Evolutionary conservation across 306 rosid genomes (phyloP), one percentile per base, ranked within the genome.

Genomic region (Biancaea sappan): DNA sequence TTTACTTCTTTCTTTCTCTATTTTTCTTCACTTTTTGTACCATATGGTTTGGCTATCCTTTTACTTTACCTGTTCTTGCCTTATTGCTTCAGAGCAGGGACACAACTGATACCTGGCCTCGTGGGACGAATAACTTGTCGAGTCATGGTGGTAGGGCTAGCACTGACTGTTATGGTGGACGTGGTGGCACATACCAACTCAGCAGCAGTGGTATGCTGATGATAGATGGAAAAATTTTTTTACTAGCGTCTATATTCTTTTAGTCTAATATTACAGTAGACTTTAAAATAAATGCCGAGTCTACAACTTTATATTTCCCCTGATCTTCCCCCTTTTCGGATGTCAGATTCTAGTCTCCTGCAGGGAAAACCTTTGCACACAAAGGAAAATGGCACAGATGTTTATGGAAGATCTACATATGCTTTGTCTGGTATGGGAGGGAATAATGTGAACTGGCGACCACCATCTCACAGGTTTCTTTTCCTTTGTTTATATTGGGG

Each of bases 301-400:
- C n/a, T 19, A 54, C 65, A 37, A 60, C 37, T 7, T 40, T 5
- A 1, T 3, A 14, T 68, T 46, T 31, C 60, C 3, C n/a, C 29
- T 24, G 25, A 63, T 16, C 21, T 38, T 13, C 15, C n/a, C 11
- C 24, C 54, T 60, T 52, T 75, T 69, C 66, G 69, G 85, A 28
- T 16, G 19, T 58, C 84, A 90, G 96, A 88, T 21, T 58, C 86
- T 73, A 86, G 89, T 73, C 82, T 74, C 57, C 82, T 76, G 63
- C 77, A 81, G 77, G 90, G 91, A 60, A 92, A 84, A 80, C 77
- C 90, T 72, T 86, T 81, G 29, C 78, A 76, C 81, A 92, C 81
- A 81, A 88, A 85, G 84, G 97, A 90, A 82, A 90, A 85, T 50
- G 97, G 89, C 81, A 71, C 86, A 12, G 80, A 72, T 80, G 79